Percentiles rank a stretch among this genome's conserved stretches.
Evolutionary conservation across 176 grass and related monocot species (phyloP).

Genomic region (Musa acuminata): DNA sequence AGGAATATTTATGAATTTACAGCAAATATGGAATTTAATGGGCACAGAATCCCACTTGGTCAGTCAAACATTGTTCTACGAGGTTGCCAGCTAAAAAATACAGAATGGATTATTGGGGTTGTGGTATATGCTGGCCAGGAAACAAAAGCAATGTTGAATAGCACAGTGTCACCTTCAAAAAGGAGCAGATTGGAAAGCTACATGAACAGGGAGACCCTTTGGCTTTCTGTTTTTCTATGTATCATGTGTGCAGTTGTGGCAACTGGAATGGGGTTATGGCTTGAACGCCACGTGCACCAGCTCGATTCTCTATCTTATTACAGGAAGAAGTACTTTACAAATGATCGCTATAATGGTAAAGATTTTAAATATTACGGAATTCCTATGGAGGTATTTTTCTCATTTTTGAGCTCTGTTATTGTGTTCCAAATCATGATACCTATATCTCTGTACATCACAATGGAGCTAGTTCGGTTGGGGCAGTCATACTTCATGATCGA

Average conservation of each 20-base stretch:
- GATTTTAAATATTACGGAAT: slow-evolving; percentile 91
- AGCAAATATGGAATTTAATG: slow-evolving; percentile 86
- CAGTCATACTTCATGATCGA: slow-evolving; percentile 99
- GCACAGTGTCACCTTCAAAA: slow-evolving; percentile 92
- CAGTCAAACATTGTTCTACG: slow-evolving; percentile 94
- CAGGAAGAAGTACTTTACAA: slow-evolving; percentile 78
- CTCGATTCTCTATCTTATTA: slow-evolving; percentile 88
- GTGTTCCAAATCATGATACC: slow-evolving; percentile 99
- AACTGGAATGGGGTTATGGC: slow-evolving; percentile 94
- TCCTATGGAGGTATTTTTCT: slow-evolving; percentile 92
- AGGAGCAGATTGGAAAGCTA: slow-evolving; percentile 94
- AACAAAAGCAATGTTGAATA: slow-evolving; percentile 99
- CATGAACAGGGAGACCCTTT: slow-evolving; percentile 99
- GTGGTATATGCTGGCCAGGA: slow-evolving; percentile 98
- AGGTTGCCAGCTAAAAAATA: slow-evolving; percentile 97
- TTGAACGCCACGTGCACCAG: slow-evolving; percentile 63
- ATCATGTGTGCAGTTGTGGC: slow-evolving; percentile 91
- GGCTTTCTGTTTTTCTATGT: slow-evolving; percentile 93
- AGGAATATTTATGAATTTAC: slow-evolving; percentile 99
- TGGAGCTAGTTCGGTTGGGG: slow-evolving; percentile 90
- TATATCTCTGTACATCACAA: slow-evolving; percentile 97
- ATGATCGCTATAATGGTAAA: slow-evolving; percentile 69
- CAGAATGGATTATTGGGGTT: slow-evolving; percentile 81
- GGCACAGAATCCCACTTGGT: slow-evolving; percentile 72
- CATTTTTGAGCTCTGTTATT: slow-evolving; percentile 98